Evolutionary conservation across 2,329 filamentous ascomycete genomes (phyloP).

Genomic region (Chaetothyriales sp.): DNA sequence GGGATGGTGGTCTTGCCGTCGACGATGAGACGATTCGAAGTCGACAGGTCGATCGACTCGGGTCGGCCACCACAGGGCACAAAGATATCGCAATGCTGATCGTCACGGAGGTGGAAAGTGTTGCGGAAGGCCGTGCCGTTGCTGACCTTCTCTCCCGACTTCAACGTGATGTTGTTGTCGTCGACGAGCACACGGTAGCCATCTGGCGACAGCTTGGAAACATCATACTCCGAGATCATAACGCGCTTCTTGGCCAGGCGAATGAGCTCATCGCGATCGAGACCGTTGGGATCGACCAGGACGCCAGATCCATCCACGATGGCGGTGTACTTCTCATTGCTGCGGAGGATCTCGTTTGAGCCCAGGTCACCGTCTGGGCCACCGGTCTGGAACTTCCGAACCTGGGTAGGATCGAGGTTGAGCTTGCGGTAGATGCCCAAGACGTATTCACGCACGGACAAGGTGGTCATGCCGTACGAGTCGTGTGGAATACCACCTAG

Average conservation of each 20-base stretch:
- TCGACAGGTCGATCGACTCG: constrained; percentile 86
- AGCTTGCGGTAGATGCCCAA: constrained; percentile 95
- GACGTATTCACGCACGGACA: constrained; percentile 92
- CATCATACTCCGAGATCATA: constrained; percentile 82
- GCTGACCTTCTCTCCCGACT: constrained; percentile 67
- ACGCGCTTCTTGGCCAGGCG: constrained; percentile 70
- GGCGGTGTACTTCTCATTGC: constrained; percentile 87
- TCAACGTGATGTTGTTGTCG: constrained; percentile 75
- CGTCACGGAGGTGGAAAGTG: constrained; percentile 79
- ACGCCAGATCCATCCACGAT: constrained; percentile 96
- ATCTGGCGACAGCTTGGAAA: constrained; percentile 66
- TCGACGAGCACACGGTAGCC: constrained; percentile 90
- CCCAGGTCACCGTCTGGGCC: constrained; percentile 92
- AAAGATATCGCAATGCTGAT: constrained; percentile 66
- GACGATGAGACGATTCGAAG: constrained; percentile 73
- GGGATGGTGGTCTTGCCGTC: constrained; percentile 77
- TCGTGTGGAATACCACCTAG: constrained; percentile 95
- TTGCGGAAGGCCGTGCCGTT: constrained; percentile 96
- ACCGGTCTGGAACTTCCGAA: constrained; percentile 92
- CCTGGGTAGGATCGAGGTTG: constrained; percentile 66
- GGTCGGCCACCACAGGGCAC: constrained; percentile 93
- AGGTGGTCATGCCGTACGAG: constrained; percentile 89
- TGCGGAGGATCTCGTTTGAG: constrained; percentile 91
- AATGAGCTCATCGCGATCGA: constrained; percentile 68
- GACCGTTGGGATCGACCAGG: constrained; percentile 77